These are phyloP conservation scores for Epichloe coenophiala DNA, from an alignment of 2,329 filamentous ascomycete species.

Conservation along the genomic window DNA sequence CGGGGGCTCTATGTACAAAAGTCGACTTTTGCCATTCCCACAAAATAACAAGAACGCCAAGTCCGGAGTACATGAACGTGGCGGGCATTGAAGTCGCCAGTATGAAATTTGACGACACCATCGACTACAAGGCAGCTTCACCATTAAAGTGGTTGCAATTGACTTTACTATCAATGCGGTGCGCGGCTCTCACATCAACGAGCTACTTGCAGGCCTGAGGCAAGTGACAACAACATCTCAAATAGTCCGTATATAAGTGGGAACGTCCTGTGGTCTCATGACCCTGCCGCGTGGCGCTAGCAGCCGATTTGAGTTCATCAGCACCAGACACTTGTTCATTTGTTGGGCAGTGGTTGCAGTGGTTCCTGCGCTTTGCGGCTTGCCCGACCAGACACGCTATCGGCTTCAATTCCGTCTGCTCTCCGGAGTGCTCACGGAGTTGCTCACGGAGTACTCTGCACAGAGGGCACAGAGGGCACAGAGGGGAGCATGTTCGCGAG, in stretches of 20 bases:
- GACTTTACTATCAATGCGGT: too few species aligned
- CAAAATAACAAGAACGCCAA: too few species aligned
- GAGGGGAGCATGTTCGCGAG: too few species aligned
- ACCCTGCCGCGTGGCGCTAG: constrained; percentile 18
- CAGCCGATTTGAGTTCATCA: constrained; percentile 9
- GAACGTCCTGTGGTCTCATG: constrained; percentile 18
- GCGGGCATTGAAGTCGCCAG: too few species aligned
- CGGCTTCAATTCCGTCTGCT: not conserved
- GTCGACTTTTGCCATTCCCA: not conserved
- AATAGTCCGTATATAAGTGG: constrained; percentile 6
- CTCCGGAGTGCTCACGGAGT: too few species aligned
- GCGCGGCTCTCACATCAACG: constrained; percentile 5
- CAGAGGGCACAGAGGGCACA: too few species aligned
- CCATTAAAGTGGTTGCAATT: too few species aligned
- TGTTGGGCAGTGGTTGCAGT: not conserved
- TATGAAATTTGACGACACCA: too few species aligned
- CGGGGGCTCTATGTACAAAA: too few species aligned
- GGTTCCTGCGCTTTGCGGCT: not conserved
- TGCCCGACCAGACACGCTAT: not conserved
- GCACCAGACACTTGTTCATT: not conserved
- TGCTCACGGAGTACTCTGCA: too few species aligned
- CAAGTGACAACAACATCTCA: constrained; percentile 3
- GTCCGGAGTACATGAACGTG: too few species aligned
- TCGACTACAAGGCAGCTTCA: too few species aligned
- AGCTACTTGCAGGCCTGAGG: not conserved